Evolutionary conservation across 495 filamentous ascomycete genomes (phyloP), one percentile per base, ranked within the genome.

Genomic region (Glutinoglossum americanum): DNA sequence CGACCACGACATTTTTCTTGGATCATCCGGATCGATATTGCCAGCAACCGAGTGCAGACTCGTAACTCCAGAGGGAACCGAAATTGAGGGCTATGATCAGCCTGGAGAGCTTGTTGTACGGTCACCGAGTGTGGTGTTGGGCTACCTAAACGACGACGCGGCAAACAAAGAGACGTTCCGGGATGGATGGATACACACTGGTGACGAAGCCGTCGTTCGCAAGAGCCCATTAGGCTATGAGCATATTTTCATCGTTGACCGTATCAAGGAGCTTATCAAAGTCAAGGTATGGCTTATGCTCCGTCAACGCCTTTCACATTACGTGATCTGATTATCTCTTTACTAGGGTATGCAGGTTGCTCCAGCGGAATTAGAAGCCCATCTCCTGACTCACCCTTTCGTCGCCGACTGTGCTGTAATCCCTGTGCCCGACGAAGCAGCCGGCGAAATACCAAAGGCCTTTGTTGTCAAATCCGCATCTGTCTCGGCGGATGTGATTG

Each of bases 221-320:
- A 74, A 78, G 65, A 68, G 76, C 17, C 76, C 82, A 0, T 68
- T 71, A 6, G 83, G 82, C 9, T 69, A 81, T 54, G 86, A 94
- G 66, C 89, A 95, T 64, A 61, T 93, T 35, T 81, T 82, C 61
- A 84, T 95, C 45, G 84, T 89, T 2, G 89, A 95, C 65, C 79
- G 89, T 1, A 82, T 95, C 64, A 95, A 95, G 73, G 89, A 95
- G 68, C 71, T 95, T 56, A 93, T 95, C 71, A 95, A 95, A 69
- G 83, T 88, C 63, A 94, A 93, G 79, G 85, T 87, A 68, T 44
- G 75, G 63, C 32, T 25, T 27, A 53, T 54, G 30, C 55, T 30
- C 8, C 10, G 11, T 37, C 32, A 47, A 51, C 26, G 5, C 17
- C 19, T 47, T 3, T 57, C 55, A 44, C 54, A 8, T 17, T 11